Evolutionary conservation across 1,284 basidiomycete species (phyloP).

Genomic region (Chondrostereum purpureum): DNA sequence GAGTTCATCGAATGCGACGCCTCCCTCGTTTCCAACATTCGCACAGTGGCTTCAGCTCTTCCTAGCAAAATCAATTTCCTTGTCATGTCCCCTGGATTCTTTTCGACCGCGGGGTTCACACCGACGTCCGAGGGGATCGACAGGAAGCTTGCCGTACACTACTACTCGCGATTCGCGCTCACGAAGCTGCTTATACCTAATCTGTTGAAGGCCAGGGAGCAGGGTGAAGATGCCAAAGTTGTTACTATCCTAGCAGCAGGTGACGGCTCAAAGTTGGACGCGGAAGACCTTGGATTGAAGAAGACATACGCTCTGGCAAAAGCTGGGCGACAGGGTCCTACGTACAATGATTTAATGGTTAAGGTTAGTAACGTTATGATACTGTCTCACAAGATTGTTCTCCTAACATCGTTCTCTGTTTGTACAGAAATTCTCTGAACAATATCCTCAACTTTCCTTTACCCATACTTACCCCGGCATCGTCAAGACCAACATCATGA

Average conservation of each 20-base stretch:
- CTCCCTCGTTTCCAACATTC: constrained; percentile 36
- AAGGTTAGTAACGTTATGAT: constrained; percentile 10
- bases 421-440: constrained; percentile 3
- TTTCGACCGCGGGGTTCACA: constrained; percentile 30
- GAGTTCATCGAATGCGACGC: constrained; percentile 42
- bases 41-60: constrained; percentile 25
- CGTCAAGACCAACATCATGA: constrained; percentile 2
- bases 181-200: constrained; percentile 34
- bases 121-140: constrained; percentile 44
- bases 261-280: constrained; percentile 17
- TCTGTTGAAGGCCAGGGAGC: constrained; percentile 26
- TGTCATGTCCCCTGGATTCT: constrained; percentile 30
- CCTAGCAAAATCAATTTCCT: constrained; percentile 39
- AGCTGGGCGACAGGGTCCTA: constrained; percentile 9
- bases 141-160: constrained; percentile 38
- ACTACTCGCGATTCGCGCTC: constrained; percentile 42
- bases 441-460: constrained; percentile 7
- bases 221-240: constrained; percentile 35
- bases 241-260: constrained; percentile 36
- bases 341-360: constrained; percentile 18
- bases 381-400: no score
- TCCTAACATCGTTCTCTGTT: neutral
- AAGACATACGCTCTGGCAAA: constrained; percentile 12
- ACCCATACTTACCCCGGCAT: constrained; percentile 8
- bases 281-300: constrained; percentile 16